These are phyloP conservation scores for Rhizopus sp. DNA, from an alignment of 371 early-diverging fungal species.

Conservation along the genomic window DNA sequence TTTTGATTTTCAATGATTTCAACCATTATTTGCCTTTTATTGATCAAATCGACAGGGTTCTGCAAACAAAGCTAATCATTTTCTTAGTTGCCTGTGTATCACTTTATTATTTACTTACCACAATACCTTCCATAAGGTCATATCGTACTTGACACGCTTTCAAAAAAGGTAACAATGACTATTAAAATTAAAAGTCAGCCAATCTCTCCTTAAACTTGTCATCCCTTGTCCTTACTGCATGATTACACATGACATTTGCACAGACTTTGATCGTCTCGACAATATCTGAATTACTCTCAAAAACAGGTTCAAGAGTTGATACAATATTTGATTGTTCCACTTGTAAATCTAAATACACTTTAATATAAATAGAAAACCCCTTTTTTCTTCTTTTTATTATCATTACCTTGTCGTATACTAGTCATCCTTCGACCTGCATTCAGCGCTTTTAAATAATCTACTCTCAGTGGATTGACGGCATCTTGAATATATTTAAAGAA, in stretches of 20 bases:
- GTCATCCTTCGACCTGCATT: constrained; percentile 10
- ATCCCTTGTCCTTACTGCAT: constrained; percentile 11
- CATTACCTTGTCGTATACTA: constrained; percentile 24
- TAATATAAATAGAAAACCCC: not conserved
- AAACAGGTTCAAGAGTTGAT: not conserved
- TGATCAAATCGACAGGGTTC: constrained; percentile 27
- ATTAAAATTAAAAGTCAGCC: not conserved
- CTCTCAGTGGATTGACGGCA: constrained; percentile 19
- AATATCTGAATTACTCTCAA: not conserved
- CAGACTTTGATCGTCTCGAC: constrained; percentile 20
- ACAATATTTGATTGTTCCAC: not conserved
- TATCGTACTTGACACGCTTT: constrained; percentile 20
- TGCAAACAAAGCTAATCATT: constrained; percentile 31
- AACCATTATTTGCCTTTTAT: constrained; percentile 17
- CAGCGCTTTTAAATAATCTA: constrained; percentile 13
- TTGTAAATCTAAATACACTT: not conserved
- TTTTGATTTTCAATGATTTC: constrained; percentile 30
- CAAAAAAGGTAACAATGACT: constrained; percentile 9
- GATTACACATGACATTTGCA: constrained; percentile 14
- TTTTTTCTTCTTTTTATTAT: constrained; percentile 2
- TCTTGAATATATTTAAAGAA: constrained; percentile 34
- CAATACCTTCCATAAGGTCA: constrained; percentile 28
- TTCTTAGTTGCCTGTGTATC: not conserved
- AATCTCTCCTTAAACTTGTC: not conserved
- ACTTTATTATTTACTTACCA: constrained; percentile 20